These are phyloP conservation scores for Vigna radiata DNA, from an alignment of 306 rosid species.

Conservation along the genomic window DNA sequence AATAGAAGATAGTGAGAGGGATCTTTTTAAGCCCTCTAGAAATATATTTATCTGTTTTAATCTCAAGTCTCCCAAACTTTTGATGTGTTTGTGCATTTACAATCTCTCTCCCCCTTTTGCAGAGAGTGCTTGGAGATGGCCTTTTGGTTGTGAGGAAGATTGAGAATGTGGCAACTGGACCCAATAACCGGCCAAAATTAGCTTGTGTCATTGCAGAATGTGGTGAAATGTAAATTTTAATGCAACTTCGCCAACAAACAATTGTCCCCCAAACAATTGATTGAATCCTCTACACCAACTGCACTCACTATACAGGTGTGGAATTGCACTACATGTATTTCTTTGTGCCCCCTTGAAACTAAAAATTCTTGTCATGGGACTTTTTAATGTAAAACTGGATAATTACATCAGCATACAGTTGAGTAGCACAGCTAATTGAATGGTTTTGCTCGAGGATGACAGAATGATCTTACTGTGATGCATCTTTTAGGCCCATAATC, in stretches of 20 bases:
- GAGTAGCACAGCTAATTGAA: slow-evolving; percentile 28
- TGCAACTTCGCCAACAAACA: slow-evolving; percentile 23
- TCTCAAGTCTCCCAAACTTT: not conserved
- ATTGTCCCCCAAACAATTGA: not conserved
- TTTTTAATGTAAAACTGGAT: not conserved
- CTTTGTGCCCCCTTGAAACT: slow-evolving; percentile 15
- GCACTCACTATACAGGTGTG: slow-evolving; percentile 13
- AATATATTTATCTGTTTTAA: too few relatives aligned
- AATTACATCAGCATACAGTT: slow-evolving; percentile 11
- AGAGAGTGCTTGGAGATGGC: slow-evolving; percentile 99
- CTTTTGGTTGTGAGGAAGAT: slow-evolving; percentile 96
- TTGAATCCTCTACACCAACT: slow-evolving; percentile 15
- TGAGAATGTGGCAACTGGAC: slow-evolving; percentile 97
- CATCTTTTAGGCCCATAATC: not conserved
- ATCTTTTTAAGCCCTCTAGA: too few relatives aligned
- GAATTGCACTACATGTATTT: slow-evolving; percentile 19
- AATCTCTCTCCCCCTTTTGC: slow-evolving; percentile 41
- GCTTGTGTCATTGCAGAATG: slow-evolving; percentile 88
- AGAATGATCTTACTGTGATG: not conserved
- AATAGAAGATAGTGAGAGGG: too few relatives aligned
- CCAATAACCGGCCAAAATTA: slow-evolving; percentile 87
- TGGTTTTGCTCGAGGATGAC: slow-evolving; percentile 9
- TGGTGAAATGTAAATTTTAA: slow-evolving; percentile 80
- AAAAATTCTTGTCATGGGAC: not conserved
- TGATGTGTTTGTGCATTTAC: slow-evolving; percentile 24